These are phyloP conservation scores for Solanum hybrid DNA, from an alignment of 305 asterid species.

Conservation along the genomic window DNA sequence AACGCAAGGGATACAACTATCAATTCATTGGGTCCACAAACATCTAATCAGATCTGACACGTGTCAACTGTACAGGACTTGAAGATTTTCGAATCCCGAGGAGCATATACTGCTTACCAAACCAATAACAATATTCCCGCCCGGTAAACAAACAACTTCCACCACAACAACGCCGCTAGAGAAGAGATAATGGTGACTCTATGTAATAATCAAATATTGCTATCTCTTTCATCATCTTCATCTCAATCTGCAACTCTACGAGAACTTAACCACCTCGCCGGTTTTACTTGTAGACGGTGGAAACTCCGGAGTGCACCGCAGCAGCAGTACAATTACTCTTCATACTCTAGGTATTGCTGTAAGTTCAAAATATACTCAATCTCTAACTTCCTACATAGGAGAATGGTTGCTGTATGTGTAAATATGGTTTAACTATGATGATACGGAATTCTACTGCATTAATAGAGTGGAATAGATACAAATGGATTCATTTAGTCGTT, in stretches of 20 bases:
- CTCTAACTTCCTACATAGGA: not conserved
- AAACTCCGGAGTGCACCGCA: not conserved
- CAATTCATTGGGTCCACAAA: not conserved
- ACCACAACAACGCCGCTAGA: not conserved
- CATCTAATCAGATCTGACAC: not conserved
- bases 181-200: not conserved
- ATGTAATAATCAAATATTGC: not conserved
- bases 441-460: not conserved
- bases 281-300: not conserved
- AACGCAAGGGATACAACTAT: not conserved
- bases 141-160: not conserved
- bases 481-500: not conserved
- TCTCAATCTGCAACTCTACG: not conserved
- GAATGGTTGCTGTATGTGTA: not conserved
- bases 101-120: not conserved
- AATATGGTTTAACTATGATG: not conserved
- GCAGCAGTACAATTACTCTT: not conserved
- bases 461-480: not conserved
- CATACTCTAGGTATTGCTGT: not conserved
- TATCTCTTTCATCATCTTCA: not conserved
- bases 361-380: not conserved
- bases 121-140: not conserved
- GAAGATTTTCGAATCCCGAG: not conserved
- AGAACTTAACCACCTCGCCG: not conserved
- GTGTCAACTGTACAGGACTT: not conserved